Base-by-base conservation (phyloP, 179 eudicot species). In the Vitellaria paradoxa region DNA sequence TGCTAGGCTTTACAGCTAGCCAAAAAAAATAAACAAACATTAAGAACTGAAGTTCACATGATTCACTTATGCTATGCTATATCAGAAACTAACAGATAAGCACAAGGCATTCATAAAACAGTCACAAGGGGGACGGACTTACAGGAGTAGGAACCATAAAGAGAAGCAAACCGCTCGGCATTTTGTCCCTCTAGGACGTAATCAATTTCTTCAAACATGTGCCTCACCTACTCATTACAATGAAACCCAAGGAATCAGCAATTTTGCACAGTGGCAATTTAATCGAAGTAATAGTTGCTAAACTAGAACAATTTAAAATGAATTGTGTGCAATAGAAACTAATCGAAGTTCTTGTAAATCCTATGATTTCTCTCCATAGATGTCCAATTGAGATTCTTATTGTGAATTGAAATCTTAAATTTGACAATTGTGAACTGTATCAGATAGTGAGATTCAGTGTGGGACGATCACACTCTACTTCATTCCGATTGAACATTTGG, bases 151-250 rank as follows among this genome's bases (percentile, higher is more conserved):
- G 84, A 80, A 80, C 89, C 90, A 76, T 90, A 96, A 55, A 96
- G 85, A 76, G 92, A 84, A 64, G 96, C 97, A 87, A 96, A 96
- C 46, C 98, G 92, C 84, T 96, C 98, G 20, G 98, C 97, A 82
- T 96, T 93, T 84, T 91, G 88, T 64, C 97, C 99, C 88, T 96
- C 99, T 75, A 89, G 86, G 81, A 96, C 85, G 82, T 96, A 96
- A 85, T 96, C 99, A 86, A 96, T 93, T 87, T 96, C 99, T 82
- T 96, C 96, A 81, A 96, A 96, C 99, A 96, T 96, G 84, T 93
- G 98, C 83, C 99, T 93, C 79, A 96, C 99, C 99, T 96, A 83
- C 80, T 76, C 82, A 89, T 78, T 68, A 49, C 77, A 74, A 75
- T 57, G 80, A 57, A 81, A 72, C 40, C 72, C 46, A 59, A 60